These are phyloP conservation scores for Suillus sp. DNA, from an alignment of 768 basidiomycete genomes.

Conservation along the genomic window DNA sequence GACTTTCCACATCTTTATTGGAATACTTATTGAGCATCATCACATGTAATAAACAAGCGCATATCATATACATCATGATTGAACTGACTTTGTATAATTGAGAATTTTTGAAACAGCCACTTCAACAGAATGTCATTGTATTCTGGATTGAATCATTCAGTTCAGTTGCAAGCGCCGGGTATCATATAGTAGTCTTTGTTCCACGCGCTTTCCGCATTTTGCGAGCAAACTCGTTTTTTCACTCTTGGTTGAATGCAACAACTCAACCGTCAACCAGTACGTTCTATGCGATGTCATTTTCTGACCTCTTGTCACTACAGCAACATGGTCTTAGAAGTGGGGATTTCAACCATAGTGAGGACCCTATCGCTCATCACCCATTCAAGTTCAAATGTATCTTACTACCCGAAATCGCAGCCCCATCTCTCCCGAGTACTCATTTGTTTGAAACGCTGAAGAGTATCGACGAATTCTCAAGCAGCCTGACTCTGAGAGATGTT, in stretches of 20 bases:
- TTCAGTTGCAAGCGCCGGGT: neutral
- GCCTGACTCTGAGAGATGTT: conserved; percentile 46
- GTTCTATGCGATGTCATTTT: conserved; percentile 10
- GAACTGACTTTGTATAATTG: neutral
- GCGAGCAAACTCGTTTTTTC: neutral
- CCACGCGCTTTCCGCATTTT: neutral
- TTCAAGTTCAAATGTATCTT: neutral
- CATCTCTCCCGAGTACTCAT: conserved; percentile 10
- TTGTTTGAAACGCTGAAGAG: conserved; percentile 46
- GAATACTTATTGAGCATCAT: conserved; percentile 31
- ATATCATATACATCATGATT: conserved; percentile 9
- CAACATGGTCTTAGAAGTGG: neutral
- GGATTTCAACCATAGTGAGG: conserved; percentile 6
- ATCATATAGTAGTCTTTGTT: neutral
- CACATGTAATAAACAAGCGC: conserved; percentile 15
- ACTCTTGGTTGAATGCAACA: neutral
- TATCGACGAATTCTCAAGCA: conserved; percentile 58
- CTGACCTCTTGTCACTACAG: neutral
- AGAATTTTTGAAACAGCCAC: neutral
- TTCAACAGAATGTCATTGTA: neutral
- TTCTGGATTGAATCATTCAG: no score
- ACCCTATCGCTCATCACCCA: neutral
- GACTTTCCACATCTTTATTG: conserved; percentile 31
- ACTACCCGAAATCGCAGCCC: conserved; percentile 1
- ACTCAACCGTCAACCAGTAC: conserved; percentile 15